phyloP scores from a whole-genome alignment of 345 rosid genomes.

The Garcia nutans region DNA sequence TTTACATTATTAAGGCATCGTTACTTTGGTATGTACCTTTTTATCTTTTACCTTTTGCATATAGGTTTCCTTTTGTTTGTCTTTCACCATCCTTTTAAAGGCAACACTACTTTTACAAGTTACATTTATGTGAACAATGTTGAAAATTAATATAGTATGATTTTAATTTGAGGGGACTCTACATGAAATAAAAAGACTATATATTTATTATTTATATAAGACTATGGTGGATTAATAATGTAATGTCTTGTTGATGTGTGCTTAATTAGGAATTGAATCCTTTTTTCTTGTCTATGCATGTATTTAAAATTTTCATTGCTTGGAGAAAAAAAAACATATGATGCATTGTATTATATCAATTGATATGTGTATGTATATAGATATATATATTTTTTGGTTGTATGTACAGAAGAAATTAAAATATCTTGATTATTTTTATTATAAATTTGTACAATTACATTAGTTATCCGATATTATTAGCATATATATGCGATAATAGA shows the following conservation, averaged over 20 bases:
- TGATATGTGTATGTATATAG: no score
- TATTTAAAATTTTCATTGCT: neutral
- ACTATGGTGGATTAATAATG: neutral
- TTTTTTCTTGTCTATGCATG: neutral
- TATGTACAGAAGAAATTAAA: no score
- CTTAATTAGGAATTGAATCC: neutral
- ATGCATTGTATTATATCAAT: no score
- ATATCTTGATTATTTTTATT: no score
- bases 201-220: neutral
- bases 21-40: neutral
- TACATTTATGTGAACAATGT: neutral
- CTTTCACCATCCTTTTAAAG: neutral
- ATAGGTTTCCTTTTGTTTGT: neutral
- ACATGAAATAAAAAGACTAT: neutral
- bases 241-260: neutral
- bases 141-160: neutral
- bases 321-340: neutral
- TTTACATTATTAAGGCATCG: neutral
- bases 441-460: no score
- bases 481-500: no score
- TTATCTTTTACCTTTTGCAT: neutral
- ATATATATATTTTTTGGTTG: no score
- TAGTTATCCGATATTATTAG: no score
- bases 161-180: conserved; percentile 5
- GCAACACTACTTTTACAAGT: neutral